Percentiles rank a stretch among this genome's conserved stretches.
These are phyloP conservation scores for Beauveria scarabaeidicola DNA, from an alignment of 2,329 filamentous ascomycete species.

Conservation along the genomic window DNA sequence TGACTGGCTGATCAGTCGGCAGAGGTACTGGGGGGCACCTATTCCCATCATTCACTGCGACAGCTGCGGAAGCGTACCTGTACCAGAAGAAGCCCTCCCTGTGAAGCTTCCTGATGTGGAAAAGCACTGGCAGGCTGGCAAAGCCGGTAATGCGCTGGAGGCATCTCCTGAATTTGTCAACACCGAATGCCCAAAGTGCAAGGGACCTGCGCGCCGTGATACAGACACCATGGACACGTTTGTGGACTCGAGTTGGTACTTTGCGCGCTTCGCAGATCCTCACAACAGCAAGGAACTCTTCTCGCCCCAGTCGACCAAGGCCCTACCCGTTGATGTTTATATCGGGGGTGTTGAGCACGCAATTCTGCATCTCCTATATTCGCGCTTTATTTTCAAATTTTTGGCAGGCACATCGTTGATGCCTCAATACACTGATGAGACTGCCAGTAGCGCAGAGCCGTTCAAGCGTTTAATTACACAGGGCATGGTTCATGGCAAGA, in stretches of 20 bases:
- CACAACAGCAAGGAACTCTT: conserved; percentile 55
- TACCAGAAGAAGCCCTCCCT: conserved; percentile 67
- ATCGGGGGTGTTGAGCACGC: conserved; percentile 86
- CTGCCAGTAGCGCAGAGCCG: conserved; percentile 51
- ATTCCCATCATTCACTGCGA: conserved; percentile 82
- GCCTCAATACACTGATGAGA: conserved; percentile 28
- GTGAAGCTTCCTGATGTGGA: conserved; percentile 65
- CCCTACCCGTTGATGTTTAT: conserved; percentile 77
- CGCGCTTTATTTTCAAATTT: conserved; percentile 86
- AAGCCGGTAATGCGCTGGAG: conserved; percentile 69
- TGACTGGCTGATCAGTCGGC: conserved; percentile 88
- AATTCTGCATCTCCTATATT: conserved; percentile 81
- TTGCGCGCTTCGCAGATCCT: conserved; percentile 68
- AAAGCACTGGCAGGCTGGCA: conserved; percentile 58
- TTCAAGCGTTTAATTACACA: conserved; percentile 79
- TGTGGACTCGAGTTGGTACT: conserved; percentile 94
- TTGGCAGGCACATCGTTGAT: conserved; percentile 49
- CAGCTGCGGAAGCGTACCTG: conserved; percentile 69
- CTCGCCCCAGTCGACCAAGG: conserved; percentile 46
- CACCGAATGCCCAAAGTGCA: conserved; percentile 66
- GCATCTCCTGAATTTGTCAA: conserved; percentile 65
- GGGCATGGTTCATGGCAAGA: conserved; percentile 89
- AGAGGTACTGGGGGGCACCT: conserved; percentile 84
- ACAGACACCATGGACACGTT: conserved; percentile 97
- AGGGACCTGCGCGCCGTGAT: conserved; percentile 63